phyloP scores from a whole-genome alignment of 2,329 filamentous ascomycete genomes.

The Exophiala bonariae region DNA sequence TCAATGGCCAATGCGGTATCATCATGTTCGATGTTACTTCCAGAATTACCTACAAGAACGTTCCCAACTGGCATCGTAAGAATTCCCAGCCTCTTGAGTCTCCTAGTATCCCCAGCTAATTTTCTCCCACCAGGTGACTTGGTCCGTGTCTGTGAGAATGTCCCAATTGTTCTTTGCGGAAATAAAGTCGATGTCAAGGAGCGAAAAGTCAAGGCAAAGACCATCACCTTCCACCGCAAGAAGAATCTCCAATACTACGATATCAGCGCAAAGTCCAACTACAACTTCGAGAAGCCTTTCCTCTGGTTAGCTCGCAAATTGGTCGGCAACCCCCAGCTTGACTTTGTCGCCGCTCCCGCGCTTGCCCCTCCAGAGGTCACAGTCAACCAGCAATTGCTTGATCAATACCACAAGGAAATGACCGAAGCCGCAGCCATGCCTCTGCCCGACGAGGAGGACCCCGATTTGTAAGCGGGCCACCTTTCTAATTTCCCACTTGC shows the following conservation, averaged over 20 bases:
- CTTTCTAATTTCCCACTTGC: no score
- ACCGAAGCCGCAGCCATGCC: slow-evolving; percentile 74
- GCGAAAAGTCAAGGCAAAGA: slow-evolving; percentile 99
- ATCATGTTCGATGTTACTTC: slow-evolving; percentile 99
- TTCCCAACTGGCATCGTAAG: slow-evolving; percentile 99
- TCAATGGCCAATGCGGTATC: slow-evolving; percentile 99
- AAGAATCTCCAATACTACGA: slow-evolving; percentile 99
- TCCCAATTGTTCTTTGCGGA: slow-evolving; percentile 94
- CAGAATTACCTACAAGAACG: slow-evolving; percentile 99
- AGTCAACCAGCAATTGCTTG: slow-evolving; percentile 80
- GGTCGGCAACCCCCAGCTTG: slow-evolving; percentile 88
- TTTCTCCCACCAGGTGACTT: slow-evolving; percentile 70
- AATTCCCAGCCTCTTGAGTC: slow-evolving; percentile 31
- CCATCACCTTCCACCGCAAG: slow-evolving; percentile 99
- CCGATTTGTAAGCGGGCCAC: slow-evolving; percentile 47
- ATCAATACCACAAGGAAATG: slow-evolving; percentile 88
- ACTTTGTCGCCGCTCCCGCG: slow-evolving; percentile 94
- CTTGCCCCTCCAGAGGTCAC: slow-evolving; percentile 89
- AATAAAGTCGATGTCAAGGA: slow-evolving; percentile 99
- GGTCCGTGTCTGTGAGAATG: slow-evolving; percentile 98
- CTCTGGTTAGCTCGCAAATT: slow-evolving; percentile 99
- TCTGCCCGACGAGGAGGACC: slow-evolving; percentile 92
- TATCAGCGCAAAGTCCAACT: slow-evolving; percentile 99
- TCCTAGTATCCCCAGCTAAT: neutral
- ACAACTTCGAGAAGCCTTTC: slow-evolving; percentile 99